Evolutionary conservation across 108 stramenopile species (phyloP), one percentile per base, ranked within the genome.

Genomic region (Nitzschia palea): DNA sequence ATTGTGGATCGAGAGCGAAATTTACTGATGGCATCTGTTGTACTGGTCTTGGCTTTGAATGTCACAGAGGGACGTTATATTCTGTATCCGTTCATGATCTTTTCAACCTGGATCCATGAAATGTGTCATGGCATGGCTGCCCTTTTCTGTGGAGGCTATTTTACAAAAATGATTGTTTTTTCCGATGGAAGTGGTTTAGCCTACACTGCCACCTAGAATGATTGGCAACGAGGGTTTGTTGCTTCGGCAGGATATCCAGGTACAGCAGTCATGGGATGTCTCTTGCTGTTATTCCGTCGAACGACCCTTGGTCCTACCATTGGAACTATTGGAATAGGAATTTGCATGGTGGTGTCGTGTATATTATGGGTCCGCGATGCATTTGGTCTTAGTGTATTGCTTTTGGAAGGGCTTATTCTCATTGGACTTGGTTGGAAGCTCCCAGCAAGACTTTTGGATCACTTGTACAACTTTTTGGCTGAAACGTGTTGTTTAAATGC

Each of bases 41-140:
- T 68, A 14, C 63, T 87, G 18, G 63, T 81, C 5, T 55, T 82
- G 10, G 63, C 73, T 27, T 63, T 87, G 35, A 87, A 87, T 61
- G 53, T 68, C 30, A 66, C 77, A 0, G 57, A 55, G 8, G 67
- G 68, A 14, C 26, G 55, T 52, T 82, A 77, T 35, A 34, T 79
- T 2, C 50, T 87, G 3, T 87, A 87, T 65, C 86, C 86, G 8
- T 87, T 87, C 51, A 63, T 51, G 52, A 52, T 87, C 0, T 87
- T 77, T 58, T 79, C 80, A 0, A 87, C 86, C 2, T 87, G 86
- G 86, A 72, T 87, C 28, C 86, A 87, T 65, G 86, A 87, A 66
- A 57, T 81, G 40, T 84, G 70, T 33, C 86, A 87, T 51, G 86
- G 79, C 0, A 27, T 84, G 31, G 83, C 82, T 10, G 82, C 78